Base-by-base conservation (phyloP, 306 rosid genomes). In the Vigna reflexopilosa region DNA sequence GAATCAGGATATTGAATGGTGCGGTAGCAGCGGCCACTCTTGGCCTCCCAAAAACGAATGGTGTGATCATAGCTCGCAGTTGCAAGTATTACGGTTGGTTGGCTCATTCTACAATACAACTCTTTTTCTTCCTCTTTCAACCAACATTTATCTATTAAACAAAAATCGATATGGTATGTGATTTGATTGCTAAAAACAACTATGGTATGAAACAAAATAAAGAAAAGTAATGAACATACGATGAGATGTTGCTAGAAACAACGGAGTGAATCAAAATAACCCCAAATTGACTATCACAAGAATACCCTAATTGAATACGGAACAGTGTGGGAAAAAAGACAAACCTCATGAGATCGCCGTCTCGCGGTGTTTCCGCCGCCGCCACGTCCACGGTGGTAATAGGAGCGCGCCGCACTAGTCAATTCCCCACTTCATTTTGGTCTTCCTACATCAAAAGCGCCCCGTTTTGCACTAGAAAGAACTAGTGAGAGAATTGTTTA, bases 51-150 rank as follows among this genome's bases (percentile, higher is more conserved):
- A 81, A 96, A 96, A 55, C 93, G 93, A 86, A 96, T 91, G 42
- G 97, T 88, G 87, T 91, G 99, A 85, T 96, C 99, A 85, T 96
- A 96, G 83, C 98, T 91, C 5, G 98, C 97, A 22, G 99, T 96
- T 17, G 99, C 98, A 70, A 96, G 98, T 58, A 96, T 83, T 82
- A 96, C 99, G 12, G 94, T 87, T 30, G 96, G 98, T 79, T 93
- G 99, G 80, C 83, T 87, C 99, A 96, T 96, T 75, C 79, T 84
- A 66, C 69, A 75, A 48, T 2, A 67, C 70, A 69, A 40, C 16
- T 59, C 26, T 36, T 72, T 19, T 62, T 74, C 64, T 62, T 75
- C 56, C 47, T 19, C 14, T 55, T 36, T 54, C 77, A 57, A 83
- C 20, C 64, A 68, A 58, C 86, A 83, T 83, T 48, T 26, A 82